Conservation (phyloP, 2,329 filamentous ascomycete species). For the Ophioceras dolichostomum region DNA sequence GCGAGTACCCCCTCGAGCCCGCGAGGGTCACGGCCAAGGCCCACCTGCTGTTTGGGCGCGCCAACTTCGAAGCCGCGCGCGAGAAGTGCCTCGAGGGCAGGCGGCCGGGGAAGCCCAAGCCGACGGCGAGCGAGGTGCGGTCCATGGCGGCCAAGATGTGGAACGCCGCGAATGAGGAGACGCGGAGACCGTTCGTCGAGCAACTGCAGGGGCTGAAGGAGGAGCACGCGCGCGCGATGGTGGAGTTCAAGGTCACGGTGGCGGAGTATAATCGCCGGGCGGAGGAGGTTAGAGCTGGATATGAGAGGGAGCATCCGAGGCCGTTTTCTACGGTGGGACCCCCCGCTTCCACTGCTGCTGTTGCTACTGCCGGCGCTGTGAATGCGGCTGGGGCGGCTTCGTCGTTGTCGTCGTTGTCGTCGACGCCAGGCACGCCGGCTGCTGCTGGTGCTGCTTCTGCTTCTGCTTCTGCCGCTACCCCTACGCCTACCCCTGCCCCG, state of each 20-base stretch:
- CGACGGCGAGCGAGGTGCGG: slow-evolving; percentile 70
- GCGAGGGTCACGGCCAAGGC: slow-evolving; percentile 67
- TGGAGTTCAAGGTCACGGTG: slow-evolving; percentile 45
- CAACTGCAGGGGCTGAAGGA: slow-evolving; percentile 60
- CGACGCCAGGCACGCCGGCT: no score
- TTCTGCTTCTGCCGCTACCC: not conserved
- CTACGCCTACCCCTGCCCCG: no score
- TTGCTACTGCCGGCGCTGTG: slow-evolving; percentile 16
- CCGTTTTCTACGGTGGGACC: no score
- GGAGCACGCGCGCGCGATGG: slow-evolving; percentile 44
- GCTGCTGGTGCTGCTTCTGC: not conserved
- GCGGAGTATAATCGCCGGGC: slow-evolving; percentile 63
- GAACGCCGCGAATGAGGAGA: slow-evolving; percentile 61
- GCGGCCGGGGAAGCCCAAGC: slow-evolving; percentile 49
- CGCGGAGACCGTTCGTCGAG: slow-evolving; percentile 67
- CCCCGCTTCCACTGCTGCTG: no score
- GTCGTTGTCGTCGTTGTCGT: not conserved
- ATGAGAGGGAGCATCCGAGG: slow-evolving; percentile 38
- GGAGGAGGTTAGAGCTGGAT: slow-evolving; percentile 35
- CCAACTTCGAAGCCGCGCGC: slow-evolving; percentile 52
- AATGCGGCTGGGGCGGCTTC: slow-evolving; percentile 10
- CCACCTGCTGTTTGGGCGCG: slow-evolving; percentile 82
- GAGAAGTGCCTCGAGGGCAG: slow-evolving; percentile 53
- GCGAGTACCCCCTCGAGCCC: slow-evolving; percentile 63
- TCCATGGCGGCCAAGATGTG: slow-evolving; percentile 82